These are phyloP conservation scores for Exophiala aquamarina DNA, from an alignment of 2,329 filamentous ascomycete species.

Conservation along the genomic window DNA sequence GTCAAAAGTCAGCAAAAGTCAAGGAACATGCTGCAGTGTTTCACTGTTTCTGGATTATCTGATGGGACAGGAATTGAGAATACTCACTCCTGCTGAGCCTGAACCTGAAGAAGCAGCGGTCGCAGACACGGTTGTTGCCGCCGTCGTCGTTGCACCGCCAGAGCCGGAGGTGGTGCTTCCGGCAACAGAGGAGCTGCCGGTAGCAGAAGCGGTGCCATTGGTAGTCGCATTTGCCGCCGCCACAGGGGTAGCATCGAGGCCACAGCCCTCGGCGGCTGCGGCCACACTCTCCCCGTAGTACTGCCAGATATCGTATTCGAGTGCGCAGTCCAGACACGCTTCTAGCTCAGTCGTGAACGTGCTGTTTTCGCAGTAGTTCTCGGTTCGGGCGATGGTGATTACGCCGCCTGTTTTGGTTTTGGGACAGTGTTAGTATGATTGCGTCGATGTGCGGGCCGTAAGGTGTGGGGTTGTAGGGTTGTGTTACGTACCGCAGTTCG, in stretches of 20 bases:
- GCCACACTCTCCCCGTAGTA: conserved; percentile 43
- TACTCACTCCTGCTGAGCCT: no score
- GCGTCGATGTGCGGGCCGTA: no score
- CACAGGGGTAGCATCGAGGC: conserved; percentile 23
- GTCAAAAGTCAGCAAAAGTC: no score
- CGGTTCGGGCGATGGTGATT: conserved; percentile 27
- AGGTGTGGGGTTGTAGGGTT: no score
- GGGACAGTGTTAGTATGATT: no score
- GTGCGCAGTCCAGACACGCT: conserved; percentile 43
- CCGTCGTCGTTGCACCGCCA: conserved; percentile 2
- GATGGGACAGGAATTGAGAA: no score
- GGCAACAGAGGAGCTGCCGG: conserved; percentile 3
- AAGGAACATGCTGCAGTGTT: no score
- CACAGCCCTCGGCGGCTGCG: conserved; percentile 35
- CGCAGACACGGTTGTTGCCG: not conserved
- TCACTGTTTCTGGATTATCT: no score
- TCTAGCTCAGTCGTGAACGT: conserved; percentile 32
- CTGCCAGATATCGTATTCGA: conserved; percentile 45
- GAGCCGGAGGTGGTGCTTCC: conserved; percentile 5
- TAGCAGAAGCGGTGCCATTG: conserved; percentile 29
- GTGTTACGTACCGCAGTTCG: conserved; percentile 33
- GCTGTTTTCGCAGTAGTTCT: conserved; percentile 31
- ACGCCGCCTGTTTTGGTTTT: conserved; percentile 27
- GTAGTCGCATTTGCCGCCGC: conserved; percentile 14
- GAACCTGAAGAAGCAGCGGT: not conserved